phyloP scores from a whole-genome alignment of 148 eudicot species.

The Spergularia bocconei region DNA sequence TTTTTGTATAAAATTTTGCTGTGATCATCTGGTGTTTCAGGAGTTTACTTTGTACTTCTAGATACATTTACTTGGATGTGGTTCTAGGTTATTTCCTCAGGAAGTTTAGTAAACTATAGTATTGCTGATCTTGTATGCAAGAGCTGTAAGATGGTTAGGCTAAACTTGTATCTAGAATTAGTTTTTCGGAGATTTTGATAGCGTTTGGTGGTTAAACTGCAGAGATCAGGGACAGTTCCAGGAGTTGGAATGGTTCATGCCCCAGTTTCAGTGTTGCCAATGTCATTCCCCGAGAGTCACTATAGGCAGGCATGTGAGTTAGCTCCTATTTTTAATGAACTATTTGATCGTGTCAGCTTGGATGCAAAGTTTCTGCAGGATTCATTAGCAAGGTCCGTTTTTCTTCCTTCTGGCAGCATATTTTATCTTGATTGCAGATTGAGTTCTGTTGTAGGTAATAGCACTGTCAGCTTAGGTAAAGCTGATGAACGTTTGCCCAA shows the following conservation, averaged over 20 bases:
- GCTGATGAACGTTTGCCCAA: no score
- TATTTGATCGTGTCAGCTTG: slow-evolving; percentile 90
- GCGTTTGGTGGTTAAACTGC: slow-evolving; percentile 30
- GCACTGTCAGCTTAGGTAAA: neutral
- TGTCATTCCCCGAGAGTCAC: slow-evolving; percentile 64
- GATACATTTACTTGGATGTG: no score
- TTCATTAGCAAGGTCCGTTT: slow-evolving; percentile 74
- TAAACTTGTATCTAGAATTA: neutral
- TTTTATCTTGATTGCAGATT: neutral
- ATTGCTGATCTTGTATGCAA: neutral
- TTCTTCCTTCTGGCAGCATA: neutral
- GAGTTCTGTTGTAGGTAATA: neutral
- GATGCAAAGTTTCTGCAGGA: slow-evolving; percentile 81
- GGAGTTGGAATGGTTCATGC: slow-evolving; percentile 96
- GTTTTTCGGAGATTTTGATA: neutral
- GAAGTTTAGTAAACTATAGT: neutral
- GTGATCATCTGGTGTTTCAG: no score
- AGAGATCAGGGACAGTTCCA: slow-evolving; percentile 86
- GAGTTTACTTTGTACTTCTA: neutral
- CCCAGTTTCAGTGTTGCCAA: slow-evolving; percentile 77
- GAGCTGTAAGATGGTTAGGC: neutral
- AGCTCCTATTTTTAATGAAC: slow-evolving; percentile 96
- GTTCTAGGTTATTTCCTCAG: neutral
- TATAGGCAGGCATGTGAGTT: slow-evolving; percentile 80
- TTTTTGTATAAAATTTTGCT: no score